These are phyloP conservation scores for Talaromyces sp. DNA, from an alignment of 2,329 filamentous ascomycete genomes.

Conservation along the genomic window DNA sequence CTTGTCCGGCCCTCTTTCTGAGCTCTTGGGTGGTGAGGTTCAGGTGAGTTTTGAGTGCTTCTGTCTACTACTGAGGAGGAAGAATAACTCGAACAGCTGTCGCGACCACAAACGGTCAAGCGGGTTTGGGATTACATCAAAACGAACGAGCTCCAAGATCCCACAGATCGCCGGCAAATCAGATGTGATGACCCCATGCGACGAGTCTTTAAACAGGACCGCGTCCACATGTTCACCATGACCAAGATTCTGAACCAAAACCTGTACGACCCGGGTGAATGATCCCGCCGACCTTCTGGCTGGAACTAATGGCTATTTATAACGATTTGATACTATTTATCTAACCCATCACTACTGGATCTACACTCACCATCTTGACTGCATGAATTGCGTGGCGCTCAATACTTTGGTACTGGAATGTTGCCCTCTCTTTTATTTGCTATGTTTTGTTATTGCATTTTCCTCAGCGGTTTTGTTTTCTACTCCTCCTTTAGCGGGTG, in stretches of 20 bases:
- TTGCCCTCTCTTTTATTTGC: slow-evolving; percentile 1
- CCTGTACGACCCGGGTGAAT: slow-evolving; percentile 78
- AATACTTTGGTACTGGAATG: slow-evolving; percentile 2
- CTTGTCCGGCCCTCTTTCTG: slow-evolving; percentile 40
- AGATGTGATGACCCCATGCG: slow-evolving; percentile 86
- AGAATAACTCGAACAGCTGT: slow-evolving; percentile 53
- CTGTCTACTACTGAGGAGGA: neutral
- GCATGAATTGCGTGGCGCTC: neutral
- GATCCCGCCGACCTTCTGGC: slow-evolving; percentile 11
- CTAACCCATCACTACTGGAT: slow-evolving; percentile 1
- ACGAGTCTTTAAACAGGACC: slow-evolving; percentile 83
- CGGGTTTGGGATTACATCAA: slow-evolving; percentile 96
- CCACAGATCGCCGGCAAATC: slow-evolving; percentile 85
- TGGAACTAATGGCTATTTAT: slow-evolving; percentile 11
- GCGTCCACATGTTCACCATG: slow-evolving; percentile 99
- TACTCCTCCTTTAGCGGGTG: neutral
- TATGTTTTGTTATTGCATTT: slow-evolving; percentile 3
- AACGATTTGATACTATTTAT: neutral
- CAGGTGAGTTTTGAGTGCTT: slow-evolving; percentile 28
- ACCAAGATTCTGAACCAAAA: slow-evolving; percentile 92
- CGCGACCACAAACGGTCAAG: slow-evolving; percentile 92
- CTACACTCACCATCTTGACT: neutral
- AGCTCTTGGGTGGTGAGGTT: slow-evolving; percentile 38
- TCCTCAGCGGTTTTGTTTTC: neutral
- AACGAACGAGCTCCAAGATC: slow-evolving; percentile 79